A percentile compares a stretch with the other conserved stretches of the same genome.
Evolutionary conservation across 345 rosid genomes (phyloP).

Genomic region (Gossypium turneri): DNA sequence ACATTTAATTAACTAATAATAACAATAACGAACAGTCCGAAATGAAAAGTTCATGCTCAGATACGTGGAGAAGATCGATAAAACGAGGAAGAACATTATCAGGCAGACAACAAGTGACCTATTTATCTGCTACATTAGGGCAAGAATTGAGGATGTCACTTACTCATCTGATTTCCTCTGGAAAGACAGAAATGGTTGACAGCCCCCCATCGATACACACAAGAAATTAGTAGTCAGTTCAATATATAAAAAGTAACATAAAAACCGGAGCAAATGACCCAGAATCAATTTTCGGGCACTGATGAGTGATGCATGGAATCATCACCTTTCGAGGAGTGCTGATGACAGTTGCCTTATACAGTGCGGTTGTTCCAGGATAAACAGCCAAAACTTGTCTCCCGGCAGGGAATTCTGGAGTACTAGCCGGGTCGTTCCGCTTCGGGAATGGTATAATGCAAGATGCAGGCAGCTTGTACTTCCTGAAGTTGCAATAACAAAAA

Average conservation of each 20-base stretch:
- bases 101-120: neutral
- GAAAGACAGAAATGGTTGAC: conserved; percentile 16
- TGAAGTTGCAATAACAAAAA: conserved; percentile 27
- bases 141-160: conserved; percentile 29
- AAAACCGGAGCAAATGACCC: neutral
- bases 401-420: conserved; percentile 53
- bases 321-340: conserved; percentile 69
- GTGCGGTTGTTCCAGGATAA: conserved; percentile 97
- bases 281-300: neutral
- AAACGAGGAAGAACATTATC: neutral
- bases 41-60: neutral
- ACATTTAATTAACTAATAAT: neutral
- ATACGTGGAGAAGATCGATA: neutral
- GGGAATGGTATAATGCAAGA: conserved; percentile 85
- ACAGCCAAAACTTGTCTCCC: conserved; percentile 92
- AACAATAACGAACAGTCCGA: neutral
- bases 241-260: conserved; percentile 6
- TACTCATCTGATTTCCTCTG: conserved; percentile 95
- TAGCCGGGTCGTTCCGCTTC: conserved; percentile 60
- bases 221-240: conserved; percentile 30
- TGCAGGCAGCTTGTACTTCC: conserved; percentile 81
- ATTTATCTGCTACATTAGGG: neutral
- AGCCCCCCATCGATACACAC: conserved; percentile 22
- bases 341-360: conserved; percentile 90
- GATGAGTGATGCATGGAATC: neutral